These are phyloP conservation scores for Nannochloropsis gaditana DNA, from an alignment of 108 stramenopile genomes.

Conservation along the genomic window DNA sequence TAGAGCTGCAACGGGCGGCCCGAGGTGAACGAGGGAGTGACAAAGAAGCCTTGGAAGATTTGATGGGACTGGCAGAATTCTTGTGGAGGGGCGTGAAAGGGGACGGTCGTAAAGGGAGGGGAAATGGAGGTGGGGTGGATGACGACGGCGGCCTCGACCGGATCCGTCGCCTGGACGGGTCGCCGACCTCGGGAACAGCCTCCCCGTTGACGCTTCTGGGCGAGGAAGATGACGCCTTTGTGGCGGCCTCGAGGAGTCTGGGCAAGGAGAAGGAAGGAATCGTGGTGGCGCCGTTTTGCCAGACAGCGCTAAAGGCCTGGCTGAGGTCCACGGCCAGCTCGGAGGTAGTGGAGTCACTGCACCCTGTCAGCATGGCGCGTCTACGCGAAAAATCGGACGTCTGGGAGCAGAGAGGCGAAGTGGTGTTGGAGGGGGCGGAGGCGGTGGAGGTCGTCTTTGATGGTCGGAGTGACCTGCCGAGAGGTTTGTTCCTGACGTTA, in stretches of 20 bases:
- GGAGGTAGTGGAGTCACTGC: background rate
- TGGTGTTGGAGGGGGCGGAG: background rate
- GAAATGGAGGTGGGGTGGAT: background rate
- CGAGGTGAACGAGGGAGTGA: background rate
- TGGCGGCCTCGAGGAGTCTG: background rate
- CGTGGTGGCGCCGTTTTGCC: background rate
- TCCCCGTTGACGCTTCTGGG: background rate
- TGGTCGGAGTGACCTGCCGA: background rate
- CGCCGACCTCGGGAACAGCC: background rate
- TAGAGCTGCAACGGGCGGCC: background rate
- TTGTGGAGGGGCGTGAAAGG: background rate
- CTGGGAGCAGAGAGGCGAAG: background rate
- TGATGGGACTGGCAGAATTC: background rate
- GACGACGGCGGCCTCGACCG: background rate
- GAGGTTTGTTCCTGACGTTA: background rate
- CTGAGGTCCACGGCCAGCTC: background rate
- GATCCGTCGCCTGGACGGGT: background rate
- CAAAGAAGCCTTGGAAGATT: background rate
- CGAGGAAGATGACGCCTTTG: too few species aligned
- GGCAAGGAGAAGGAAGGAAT: background rate
- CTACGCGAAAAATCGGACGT: background rate
- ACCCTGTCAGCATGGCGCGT: background rate
- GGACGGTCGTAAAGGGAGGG: background rate
- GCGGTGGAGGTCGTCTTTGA: background rate
- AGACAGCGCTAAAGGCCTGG: background rate